phyloP scores from a whole-genome alignment of 2,329 filamentous ascomycete genomes.

The Fusarium sp. region DNA sequence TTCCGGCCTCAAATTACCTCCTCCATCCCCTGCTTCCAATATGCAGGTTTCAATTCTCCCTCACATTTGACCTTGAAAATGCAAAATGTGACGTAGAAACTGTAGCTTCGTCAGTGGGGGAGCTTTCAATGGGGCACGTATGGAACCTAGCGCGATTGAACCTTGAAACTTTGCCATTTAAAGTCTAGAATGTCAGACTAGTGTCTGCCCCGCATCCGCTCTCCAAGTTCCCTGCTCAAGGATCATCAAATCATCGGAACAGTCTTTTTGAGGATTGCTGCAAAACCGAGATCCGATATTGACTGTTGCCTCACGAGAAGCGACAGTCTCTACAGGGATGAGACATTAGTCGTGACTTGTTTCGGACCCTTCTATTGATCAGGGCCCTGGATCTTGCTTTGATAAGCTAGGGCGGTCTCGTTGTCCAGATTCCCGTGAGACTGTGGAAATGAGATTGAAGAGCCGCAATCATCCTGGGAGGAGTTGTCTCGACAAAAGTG shows the following conservation, averaged over 20 bases:
- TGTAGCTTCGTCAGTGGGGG: slow-evolving; percentile 21
- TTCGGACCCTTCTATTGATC: slow-evolving; percentile 32
- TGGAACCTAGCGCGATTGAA: slow-evolving; percentile 15
- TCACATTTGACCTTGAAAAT: slow-evolving; percentile 31
- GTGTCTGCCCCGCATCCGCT: slow-evolving; percentile 39
- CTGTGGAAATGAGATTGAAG: slow-evolving; percentile 17
- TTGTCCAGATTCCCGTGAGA: slow-evolving; percentile 12
- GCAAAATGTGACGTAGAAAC: slow-evolving; percentile 33
- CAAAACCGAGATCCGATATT: slow-evolving; percentile 8
- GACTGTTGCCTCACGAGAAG: slow-evolving; percentile 14
- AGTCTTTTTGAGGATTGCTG: slow-evolving; percentile 12
- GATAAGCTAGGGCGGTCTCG: slow-evolving; percentile 8
- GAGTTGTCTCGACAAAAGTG: slow-evolving; percentile 11
- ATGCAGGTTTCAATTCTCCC: slow-evolving; percentile 40
- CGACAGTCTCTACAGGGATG: slow-evolving; percentile 30
- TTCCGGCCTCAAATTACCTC: slow-evolving; percentile 5
- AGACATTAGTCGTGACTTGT: slow-evolving; percentile 23
- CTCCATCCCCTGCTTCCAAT: slow-evolving; percentile 20
- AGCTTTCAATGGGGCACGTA: slow-evolving; percentile 23
- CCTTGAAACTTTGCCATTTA: slow-evolving; percentile 36
- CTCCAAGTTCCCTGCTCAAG: slow-evolving; percentile 16
- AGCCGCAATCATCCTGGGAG: slow-evolving; percentile 28
- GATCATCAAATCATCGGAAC: slow-evolving; percentile 6
- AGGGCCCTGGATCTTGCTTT: slow-evolving; percentile 4
- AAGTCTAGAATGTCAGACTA: slow-evolving; percentile 21